Evolutionary conservation across 345 rosid species (phyloP).

Genomic region (Lepidium sativum): DNA sequence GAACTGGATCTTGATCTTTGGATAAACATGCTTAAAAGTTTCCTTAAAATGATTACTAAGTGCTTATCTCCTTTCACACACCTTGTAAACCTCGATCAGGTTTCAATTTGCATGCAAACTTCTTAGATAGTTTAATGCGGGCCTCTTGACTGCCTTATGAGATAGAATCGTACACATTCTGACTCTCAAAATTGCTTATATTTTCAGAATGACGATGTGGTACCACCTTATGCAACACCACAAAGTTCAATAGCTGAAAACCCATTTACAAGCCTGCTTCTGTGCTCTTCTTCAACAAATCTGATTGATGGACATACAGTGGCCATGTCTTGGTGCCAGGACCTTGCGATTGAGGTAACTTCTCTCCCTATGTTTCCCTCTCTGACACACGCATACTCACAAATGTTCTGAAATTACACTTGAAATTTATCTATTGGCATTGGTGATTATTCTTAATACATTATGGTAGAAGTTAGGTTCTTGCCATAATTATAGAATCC

Average conservation of each 20-base stretch:
- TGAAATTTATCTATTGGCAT: background rate
- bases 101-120: background rate
- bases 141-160: background rate
- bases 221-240: conserved; percentile 63
- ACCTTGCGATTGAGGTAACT: conserved; percentile 73
- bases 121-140: background rate
- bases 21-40: background rate
- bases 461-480: background rate
- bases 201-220: conserved; percentile 72
- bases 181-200: conserved; percentile 18
- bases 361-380: conserved; percentile 11
- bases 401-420: background rate
- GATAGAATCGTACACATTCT: conserved; percentile 2
- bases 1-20: background rate
- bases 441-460: background rate
- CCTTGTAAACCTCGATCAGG: background rate
- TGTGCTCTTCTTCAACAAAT: conserved; percentile 50
- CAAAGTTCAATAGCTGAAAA: conserved; percentile 83
- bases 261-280: conserved; percentile 79
- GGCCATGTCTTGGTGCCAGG: conserved; percentile 71
- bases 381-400: background rate
- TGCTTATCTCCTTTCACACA: background rate
- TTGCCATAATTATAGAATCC: background rate
- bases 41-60: background rate
- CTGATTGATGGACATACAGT: conserved; percentile 25